Base-by-base conservation (phyloP, 2,329 filamentous ascomycete genomes). In the Fusarium udum region DNA sequence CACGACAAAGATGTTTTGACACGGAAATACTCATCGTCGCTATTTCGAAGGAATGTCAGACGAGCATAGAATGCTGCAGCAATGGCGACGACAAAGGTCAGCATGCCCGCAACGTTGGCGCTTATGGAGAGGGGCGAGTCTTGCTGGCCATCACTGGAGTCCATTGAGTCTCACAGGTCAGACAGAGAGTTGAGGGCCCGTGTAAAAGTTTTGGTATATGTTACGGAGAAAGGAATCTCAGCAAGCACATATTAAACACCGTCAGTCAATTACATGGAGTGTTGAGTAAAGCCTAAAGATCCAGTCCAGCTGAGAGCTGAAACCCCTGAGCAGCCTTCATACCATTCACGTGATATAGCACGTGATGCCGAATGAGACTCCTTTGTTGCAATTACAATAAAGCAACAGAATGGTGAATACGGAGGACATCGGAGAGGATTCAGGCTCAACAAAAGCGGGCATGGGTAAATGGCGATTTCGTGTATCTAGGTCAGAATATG, bases 81-180 rank as follows among this genome's bases (percentile, higher is more conserved):
- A 49, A 87, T 82, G 48, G 84, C 85, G n/a, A 84, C 81, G 36
- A 86, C 77, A 63, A 87, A 86, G 12, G 85, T 87, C 32, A 86
- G 78, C 46, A 87, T 85, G 63, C 85, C 84, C 6, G 83, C 79
- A 48, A 86, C 70, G 64, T 81, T 85, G 59, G 85, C 80, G 10
- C 82, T 82, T 52, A 84, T 83, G 49, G 83, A 86, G 31, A 87
- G 79, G 10, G 84, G 85, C 34, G 84, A 84, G 77, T 87, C 84
- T 48, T 76, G 74, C 37, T 80, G 76, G 34, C 66, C 68, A 48
- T 36, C 31, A 36, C 28, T 31, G 48, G 71, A 64, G 57, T 79
- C 79, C 78, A 81, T 78, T 51, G 53, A 28, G n/a, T 20, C n/a
- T 37, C 31, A 45, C 39, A 32, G n/a, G 14, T 40, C n/a, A 34